phyloP scores from a whole-genome alignment of 352 stramenopile genomes.

The Globisporangium radiosum region DNA sequence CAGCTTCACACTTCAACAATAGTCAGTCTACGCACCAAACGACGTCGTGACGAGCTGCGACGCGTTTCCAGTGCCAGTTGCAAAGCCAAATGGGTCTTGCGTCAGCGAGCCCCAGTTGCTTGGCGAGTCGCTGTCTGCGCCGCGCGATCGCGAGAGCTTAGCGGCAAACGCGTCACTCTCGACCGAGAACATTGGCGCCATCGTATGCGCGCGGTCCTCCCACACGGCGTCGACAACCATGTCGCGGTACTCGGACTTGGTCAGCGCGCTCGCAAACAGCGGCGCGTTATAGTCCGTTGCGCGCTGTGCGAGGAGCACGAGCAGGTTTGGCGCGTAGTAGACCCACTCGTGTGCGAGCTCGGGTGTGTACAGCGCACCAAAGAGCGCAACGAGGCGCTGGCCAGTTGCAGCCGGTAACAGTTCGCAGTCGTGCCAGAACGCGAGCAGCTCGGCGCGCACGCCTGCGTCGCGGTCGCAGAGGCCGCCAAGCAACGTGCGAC shows the following conservation, averaged over 20 bases:
- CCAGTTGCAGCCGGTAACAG: constrained; percentile 26
- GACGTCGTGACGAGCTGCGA: constrained; percentile 37
- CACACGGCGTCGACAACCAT: constrained; percentile 58
- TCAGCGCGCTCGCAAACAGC: constrained; percentile 50
- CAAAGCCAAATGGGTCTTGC: constrained; percentile 13
- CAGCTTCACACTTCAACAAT: not conserved
- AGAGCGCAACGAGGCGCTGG: constrained; percentile 47
- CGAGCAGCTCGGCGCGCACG: constrained; percentile 30
- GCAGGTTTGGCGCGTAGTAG: constrained; percentile 56
- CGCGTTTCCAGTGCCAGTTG: constrained; percentile 20
- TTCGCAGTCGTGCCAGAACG: constrained; percentile 40
- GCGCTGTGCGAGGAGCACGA: constrained; percentile 31
- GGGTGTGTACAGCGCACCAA: constrained; percentile 33
- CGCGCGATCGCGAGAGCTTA: constrained; percentile 4
- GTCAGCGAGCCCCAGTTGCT: constrained; percentile 11
- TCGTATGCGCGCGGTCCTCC: constrained; percentile 58
- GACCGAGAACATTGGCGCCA: constrained; percentile 73
- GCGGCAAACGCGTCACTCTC: constrained; percentile 46
- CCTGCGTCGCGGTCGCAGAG: constrained; percentile 41
- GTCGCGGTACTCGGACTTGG: constrained; percentile 37
- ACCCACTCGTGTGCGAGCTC: constrained; percentile 57
- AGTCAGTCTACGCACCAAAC: not conserved
- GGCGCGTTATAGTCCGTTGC: constrained; percentile 20
- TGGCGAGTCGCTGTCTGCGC: constrained; percentile 2
- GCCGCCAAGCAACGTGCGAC: constrained; percentile 33